A percentile compares a stretch with the other conserved stretches of the same genome.
Conservation (phyloP, 1,139 yeast species). For the Meyerozyma sp. region DNA sequence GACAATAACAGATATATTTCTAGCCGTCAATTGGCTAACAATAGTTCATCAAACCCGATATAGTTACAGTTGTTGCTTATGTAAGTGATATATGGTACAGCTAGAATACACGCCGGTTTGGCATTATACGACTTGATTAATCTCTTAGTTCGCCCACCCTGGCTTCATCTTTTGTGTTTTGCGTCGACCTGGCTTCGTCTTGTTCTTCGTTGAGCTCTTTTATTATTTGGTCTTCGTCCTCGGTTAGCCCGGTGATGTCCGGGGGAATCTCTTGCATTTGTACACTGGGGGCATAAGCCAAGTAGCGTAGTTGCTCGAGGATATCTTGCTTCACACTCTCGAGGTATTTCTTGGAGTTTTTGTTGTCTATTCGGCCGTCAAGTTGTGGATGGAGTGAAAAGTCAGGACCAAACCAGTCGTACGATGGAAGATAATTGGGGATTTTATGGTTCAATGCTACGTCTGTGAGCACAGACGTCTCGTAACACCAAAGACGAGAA, state of each 20-base stretch:
- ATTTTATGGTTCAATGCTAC: constrained; percentile 68
- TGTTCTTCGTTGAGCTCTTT: constrained; percentile 51
- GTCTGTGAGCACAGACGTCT: constrained; percentile 82
- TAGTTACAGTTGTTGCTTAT: constrained; percentile 1
- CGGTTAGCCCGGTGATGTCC: constrained; percentile 62
- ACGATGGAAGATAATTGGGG: constrained; percentile 77
- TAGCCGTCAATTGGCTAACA: background rate
- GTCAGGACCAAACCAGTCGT: constrained; percentile 90
- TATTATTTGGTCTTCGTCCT: constrained; percentile 53
- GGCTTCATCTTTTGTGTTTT: constrained; percentile 23
- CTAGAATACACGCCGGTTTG: background rate
- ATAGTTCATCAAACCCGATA: background rate
- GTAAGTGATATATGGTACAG: constrained; percentile 1
- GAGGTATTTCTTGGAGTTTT: constrained; percentile 76
- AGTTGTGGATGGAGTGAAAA: constrained; percentile 83
- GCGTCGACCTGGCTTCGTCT: constrained; percentile 11
- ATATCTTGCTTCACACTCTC: constrained; percentile 75
- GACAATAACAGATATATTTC: background rate
- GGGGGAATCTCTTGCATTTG: constrained; percentile 90
- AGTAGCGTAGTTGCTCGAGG: constrained; percentile 73
- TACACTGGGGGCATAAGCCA: constrained; percentile 92
- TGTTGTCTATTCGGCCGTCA: constrained; percentile 85
- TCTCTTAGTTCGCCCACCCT: constrained; percentile 17
- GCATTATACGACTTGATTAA: too few species aligned
- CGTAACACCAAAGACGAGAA: constrained; percentile 91